Evolutionary conservation across 2,329 filamentous ascomycete species (phyloP).

Genomic region (Whalleya microplaca): DNA sequence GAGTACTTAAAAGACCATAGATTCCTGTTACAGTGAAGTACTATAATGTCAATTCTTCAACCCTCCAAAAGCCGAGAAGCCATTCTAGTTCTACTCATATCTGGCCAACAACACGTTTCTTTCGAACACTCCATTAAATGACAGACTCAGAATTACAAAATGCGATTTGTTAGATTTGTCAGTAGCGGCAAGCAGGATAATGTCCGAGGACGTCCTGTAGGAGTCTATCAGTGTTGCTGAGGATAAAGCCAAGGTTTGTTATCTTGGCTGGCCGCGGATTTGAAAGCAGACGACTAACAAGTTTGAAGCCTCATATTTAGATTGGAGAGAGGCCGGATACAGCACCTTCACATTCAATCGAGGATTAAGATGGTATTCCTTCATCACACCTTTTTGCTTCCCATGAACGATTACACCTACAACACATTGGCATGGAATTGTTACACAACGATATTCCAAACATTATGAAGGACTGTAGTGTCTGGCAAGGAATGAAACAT

Average conservation of each 20-base stretch:
- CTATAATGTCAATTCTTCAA: background rate
- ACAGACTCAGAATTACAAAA: constrained; percentile 12
- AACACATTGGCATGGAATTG: no score
- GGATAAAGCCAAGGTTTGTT: constrained; percentile 8
- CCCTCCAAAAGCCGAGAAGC: background rate
- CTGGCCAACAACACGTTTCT: constrained; percentile 25
- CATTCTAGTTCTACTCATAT: background rate
- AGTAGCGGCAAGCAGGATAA: constrained; percentile 28
- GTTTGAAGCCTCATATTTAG: background rate
- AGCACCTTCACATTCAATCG: background rate
- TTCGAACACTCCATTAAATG: constrained; percentile 13
- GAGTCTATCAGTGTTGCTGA: constrained; percentile 20
- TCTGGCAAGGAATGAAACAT: no score
- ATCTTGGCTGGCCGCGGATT: background rate
- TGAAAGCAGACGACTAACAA: background rate
- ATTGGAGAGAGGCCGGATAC: background rate
- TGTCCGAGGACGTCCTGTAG: constrained; percentile 21
- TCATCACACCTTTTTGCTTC: no score
- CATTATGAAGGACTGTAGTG: no score
- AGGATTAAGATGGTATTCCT: background rate
- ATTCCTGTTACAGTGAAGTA: background rate
- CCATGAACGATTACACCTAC: no score
- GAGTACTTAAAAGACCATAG: background rate
- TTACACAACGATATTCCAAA: no score
- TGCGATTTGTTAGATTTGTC: constrained; percentile 27